These are phyloP conservation scores for Intubia oerlemansii DNA, from an alignment of 2,329 filamentous ascomycete species.

Conservation along the genomic window DNA sequence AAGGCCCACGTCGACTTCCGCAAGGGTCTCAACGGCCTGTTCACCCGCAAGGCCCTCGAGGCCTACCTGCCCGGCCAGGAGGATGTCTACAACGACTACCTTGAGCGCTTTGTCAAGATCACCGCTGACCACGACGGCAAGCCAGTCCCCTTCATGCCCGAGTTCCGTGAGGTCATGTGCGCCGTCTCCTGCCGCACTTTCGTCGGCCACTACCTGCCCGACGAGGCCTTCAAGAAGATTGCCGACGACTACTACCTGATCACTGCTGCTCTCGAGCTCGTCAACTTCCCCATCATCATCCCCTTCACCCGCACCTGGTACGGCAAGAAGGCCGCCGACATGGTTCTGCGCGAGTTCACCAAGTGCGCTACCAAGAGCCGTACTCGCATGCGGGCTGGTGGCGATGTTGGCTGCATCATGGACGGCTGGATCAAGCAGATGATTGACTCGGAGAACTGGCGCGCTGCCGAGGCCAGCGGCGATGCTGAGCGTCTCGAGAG, in stretches of 20 bases:
- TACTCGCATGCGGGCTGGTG: constrained; percentile 74
- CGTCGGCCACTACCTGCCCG: constrained; percentile 83
- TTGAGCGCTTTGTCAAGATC: constrained; percentile 54
- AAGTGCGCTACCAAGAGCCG: constrained; percentile 89
- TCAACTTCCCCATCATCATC: constrained; percentile 95
- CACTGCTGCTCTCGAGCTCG: constrained; percentile 83
- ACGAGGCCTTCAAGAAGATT: constrained; percentile 80
- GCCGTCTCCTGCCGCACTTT: constrained; percentile 94
- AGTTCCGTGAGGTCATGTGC: constrained; percentile 88
- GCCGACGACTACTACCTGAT: constrained; percentile 94
- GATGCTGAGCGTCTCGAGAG: constrained; percentile 42
- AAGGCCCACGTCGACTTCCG: constrained; percentile 91
- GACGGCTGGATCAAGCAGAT: constrained; percentile 85
- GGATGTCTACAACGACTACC: constrained; percentile 76
- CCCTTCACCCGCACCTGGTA: constrained; percentile 95
- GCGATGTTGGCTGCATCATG: constrained; percentile 78
- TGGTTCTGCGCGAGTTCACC: constrained; percentile 74
- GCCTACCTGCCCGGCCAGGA: constrained; percentile 82
- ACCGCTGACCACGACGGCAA: constrained; percentile 52
- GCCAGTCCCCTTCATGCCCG: constrained; percentile 68
- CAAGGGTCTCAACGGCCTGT: constrained; percentile 85
- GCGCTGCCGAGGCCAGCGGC: constrained; percentile 55
- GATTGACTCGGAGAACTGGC: constrained; percentile 66
- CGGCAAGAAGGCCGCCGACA: constrained; percentile 84
- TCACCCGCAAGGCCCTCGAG: constrained; percentile 76